These are phyloP conservation scores for Cyclotella baltica DNA, from an alignment of 108 stramenopile genomes.

Conservation along the genomic window DNA sequence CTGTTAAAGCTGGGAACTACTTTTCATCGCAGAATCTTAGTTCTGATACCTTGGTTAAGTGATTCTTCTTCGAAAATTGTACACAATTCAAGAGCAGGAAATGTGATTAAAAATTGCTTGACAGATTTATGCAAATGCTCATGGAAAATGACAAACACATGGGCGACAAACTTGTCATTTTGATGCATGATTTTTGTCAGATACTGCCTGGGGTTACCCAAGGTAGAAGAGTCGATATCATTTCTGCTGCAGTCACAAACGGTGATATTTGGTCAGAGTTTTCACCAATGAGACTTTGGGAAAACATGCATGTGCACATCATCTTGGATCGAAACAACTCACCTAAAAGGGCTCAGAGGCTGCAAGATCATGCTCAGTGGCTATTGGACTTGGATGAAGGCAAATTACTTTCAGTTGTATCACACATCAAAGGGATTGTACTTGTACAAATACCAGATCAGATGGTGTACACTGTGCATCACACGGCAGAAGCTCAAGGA, in stretches of 20 bases:
- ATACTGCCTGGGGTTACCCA: constrained; percentile 13
- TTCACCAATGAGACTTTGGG: background rate
- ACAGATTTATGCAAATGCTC: constrained; percentile 8
- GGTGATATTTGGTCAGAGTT: constrained; percentile 19
- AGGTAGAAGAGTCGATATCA: constrained; percentile 1
- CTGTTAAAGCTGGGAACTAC: constrained; percentile 19
- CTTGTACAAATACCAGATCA: constrained; percentile 26
- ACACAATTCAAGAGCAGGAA: background rate
- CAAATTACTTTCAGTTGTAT: background rate
- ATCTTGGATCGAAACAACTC: background rate
- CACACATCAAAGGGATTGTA: constrained; percentile 10
- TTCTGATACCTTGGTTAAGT: background rate
- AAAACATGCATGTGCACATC: constrained; percentile 31
- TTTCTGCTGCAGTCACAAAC: background rate
- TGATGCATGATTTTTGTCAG: constrained; percentile 30
- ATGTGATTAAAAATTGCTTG: constrained; percentile 7
- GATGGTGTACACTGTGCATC: constrained; percentile 13
- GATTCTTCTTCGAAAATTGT: constrained; percentile 14
- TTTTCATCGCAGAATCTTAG: constrained; percentile 8
- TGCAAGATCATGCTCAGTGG: constrained; percentile 16
- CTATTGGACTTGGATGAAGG: constrained; percentile 22
- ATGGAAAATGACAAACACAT: constrained; percentile 10
- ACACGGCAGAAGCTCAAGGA: constrained; percentile 18
- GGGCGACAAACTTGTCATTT: constrained; percentile 22
- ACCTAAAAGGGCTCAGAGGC: background rate